These are phyloP conservation scores for Xylaria scruposa DNA, from an alignment of 495 filamentous ascomycete species.

Conservation along the genomic window DNA sequence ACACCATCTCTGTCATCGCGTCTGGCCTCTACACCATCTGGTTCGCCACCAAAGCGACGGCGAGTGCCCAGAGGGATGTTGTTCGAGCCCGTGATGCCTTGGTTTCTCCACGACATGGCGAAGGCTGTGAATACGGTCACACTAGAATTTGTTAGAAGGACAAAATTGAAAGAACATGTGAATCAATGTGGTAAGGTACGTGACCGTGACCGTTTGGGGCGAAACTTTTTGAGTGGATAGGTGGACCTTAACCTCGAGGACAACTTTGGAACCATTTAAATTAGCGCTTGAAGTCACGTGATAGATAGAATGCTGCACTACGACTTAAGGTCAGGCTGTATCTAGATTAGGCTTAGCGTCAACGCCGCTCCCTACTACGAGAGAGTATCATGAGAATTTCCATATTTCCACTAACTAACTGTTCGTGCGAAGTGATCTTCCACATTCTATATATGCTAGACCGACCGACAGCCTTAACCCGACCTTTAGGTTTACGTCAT, in stretches of 20 bases:
- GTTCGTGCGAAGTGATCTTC: too few relatives aligned
- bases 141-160: not conserved
- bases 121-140: slow-evolving; percentile 19
- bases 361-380: too few relatives aligned
- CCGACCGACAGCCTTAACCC: too few relatives aligned
- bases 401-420: too few relatives aligned
- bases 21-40: slow-evolving; percentile 56
- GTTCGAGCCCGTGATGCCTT: slow-evolving; percentile 98
- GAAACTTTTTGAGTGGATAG: slow-evolving; percentile 13
- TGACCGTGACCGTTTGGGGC: slow-evolving; percentile 22
- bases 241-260: not conserved
- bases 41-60: slow-evolving; percentile 80
- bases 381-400: too few relatives aligned
- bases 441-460: too few relatives aligned
- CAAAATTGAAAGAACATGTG: not conserved
- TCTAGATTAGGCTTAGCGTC: too few relatives aligned
- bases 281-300: not conserved
- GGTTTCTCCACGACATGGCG: slow-evolving; percentile 88
- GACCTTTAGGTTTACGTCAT: too few relatives aligned
- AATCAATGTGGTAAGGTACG: slow-evolving; percentile 15
- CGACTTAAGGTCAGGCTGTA: not conserved
- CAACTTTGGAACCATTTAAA: not conserved
- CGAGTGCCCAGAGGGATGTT: slow-evolving; percentile 92
- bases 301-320: not conserved
- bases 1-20: slow-evolving; percentile 30